These are phyloP conservation scores for Biancaea sappan DNA, from an alignment of 306 rosid species.

Conservation along the genomic window DNA sequence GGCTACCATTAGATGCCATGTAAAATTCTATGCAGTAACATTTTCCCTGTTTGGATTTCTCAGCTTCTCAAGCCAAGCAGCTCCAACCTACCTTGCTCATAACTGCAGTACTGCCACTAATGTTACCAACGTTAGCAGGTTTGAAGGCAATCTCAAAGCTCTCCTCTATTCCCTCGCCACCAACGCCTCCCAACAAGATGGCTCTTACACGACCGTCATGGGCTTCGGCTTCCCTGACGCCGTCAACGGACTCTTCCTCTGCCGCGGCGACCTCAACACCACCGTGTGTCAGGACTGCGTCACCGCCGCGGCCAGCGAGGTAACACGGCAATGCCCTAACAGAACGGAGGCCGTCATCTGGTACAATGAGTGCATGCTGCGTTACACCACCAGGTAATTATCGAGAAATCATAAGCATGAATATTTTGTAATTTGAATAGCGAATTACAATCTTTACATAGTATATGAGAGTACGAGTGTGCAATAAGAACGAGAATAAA, in stretches of 20 bases:
- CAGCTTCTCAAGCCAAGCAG: neutral
- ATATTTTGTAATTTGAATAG: too few species aligned
- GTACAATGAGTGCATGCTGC: constrained; percentile 50
- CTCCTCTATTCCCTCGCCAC: constrained; percentile 47
- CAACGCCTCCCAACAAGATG: constrained; percentile 30
- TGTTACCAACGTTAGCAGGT: too few species aligned
- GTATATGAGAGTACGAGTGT: too few species aligned
- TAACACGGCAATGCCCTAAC: constrained; percentile 34
- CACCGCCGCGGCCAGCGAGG: constrained; percentile 25
- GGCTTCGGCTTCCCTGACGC: constrained; percentile 19
- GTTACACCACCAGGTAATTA: constrained; percentile 40
- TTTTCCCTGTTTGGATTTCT: constrained; percentile 7
- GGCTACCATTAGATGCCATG: neutral
- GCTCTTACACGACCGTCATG: constrained; percentile 29
- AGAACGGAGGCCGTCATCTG: constrained; percentile 47
- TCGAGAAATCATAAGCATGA: neutral
- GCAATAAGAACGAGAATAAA: too few species aligned
- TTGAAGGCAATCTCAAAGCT: constrained; percentile 42
- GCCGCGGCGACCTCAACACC: constrained; percentile 52
- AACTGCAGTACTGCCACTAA: too few species aligned
- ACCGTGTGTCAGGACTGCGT: constrained; percentile 43
- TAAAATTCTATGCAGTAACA: neutral
- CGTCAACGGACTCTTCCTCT: constrained; percentile 48
- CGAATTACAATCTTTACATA: too few species aligned
- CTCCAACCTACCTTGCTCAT: neutral